Conservation (phyloP, 2,329 filamentous ascomycete species). For the Fusarium udum region DNA sequence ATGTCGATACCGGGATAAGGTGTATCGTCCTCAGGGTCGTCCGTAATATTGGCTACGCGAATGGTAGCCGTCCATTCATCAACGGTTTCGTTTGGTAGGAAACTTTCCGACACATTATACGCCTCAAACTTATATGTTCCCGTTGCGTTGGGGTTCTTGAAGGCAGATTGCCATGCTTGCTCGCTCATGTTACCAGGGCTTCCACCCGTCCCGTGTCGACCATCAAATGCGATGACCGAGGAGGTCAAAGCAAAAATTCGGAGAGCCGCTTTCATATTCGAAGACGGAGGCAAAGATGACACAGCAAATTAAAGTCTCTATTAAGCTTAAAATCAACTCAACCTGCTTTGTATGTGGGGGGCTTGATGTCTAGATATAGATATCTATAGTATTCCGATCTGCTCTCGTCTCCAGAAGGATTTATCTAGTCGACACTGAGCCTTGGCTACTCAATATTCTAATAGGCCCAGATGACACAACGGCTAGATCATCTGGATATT, state of each 20-base stretch:
- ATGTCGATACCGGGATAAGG: slow-evolving; percentile 12
- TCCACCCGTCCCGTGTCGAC: not conserved
- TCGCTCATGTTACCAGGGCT: not conserved
- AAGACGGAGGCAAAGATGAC: not conserved
- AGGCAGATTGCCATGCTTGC: slow-evolving; percentile 11
- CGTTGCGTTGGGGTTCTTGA: slow-evolving; percentile 16
- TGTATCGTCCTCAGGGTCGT: not conserved
- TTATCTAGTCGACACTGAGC: not conserved
- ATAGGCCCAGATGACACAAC: not conserved
- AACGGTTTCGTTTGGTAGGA: slow-evolving; percentile 10
- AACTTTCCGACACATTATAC: slow-evolving; percentile 11
- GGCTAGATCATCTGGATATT: not conserved
- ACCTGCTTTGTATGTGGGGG: not conserved
- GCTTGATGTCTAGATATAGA: not conserved
- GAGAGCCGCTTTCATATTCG: not conserved
- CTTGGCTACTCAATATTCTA: not conserved
- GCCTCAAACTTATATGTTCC: slow-evolving; percentile 8
- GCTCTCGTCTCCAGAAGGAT: not conserved
- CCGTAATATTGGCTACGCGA: slow-evolving; percentile 17
- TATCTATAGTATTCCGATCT: not conserved
- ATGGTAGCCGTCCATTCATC: slow-evolving; percentile 12
- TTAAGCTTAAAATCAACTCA: not conserved
- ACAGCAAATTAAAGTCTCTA: not conserved
- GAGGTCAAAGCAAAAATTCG: not conserved
- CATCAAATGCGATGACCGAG: slow-evolving; percentile 2